Conservation (phyloP, 2,329 filamentous ascomycete genomes). For the Colletotrichum theobromicola region DNA sequence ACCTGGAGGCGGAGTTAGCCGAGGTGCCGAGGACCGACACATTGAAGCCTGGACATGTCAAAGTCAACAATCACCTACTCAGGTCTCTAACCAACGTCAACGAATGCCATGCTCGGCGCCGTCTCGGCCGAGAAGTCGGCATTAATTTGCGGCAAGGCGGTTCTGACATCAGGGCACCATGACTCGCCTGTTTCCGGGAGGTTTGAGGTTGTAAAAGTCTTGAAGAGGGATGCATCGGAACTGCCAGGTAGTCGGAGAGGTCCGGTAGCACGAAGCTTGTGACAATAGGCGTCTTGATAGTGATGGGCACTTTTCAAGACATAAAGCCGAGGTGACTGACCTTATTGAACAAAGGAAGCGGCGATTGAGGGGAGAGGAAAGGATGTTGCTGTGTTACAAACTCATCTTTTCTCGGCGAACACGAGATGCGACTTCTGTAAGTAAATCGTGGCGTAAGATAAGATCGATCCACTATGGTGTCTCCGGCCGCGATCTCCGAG, state of each 20-base stretch:
- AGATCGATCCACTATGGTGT: neutral
- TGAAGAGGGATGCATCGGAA: conserved; percentile 25
- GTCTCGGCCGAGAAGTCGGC: conserved; percentile 31
- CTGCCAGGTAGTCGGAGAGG: neutral
- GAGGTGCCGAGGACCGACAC: neutral
- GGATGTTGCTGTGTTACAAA: neutral
- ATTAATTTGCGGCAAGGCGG: conserved; percentile 36
- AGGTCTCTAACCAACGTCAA: conserved; percentile 37
- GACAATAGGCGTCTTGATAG: neutral
- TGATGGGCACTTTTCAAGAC: neutral
- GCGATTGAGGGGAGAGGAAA: neutral
- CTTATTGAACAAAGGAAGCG: neutral
- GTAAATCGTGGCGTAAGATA: neutral
- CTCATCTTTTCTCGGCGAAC: neutral
- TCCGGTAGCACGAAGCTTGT: neutral
- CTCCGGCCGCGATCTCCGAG: neutral
- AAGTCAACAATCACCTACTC: conserved; percentile 32
- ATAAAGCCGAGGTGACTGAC: neutral
- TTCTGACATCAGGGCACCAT: conserved; percentile 45
- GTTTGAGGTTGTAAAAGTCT: conserved; percentile 40
- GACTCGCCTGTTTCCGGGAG: conserved; percentile 38
- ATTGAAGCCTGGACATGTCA: neutral
- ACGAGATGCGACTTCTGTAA: neutral
- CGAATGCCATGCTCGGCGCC: conserved; percentile 29
- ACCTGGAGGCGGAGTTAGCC: conserved; percentile 28